Evolutionary conservation across 768 basidiomycete genomes (phyloP).

Genomic region (Mycena albidolilacea): DNA sequence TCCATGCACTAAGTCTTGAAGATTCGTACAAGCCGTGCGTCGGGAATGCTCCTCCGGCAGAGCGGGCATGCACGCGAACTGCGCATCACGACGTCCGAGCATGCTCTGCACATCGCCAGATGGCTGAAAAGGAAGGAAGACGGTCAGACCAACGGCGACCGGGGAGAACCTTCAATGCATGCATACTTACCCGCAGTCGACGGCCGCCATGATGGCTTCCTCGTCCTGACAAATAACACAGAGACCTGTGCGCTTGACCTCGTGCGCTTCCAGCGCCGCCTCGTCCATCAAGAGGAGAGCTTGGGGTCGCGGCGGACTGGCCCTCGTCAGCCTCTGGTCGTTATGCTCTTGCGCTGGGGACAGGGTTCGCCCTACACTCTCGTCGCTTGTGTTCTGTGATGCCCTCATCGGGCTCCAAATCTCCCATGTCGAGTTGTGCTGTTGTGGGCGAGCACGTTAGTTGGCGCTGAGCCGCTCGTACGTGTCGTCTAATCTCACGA

Average conservation of each 20-base stretch:
- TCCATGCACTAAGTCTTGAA: conserved; percentile 60
- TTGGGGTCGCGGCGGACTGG: too few species aligned
- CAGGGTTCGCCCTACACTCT: too few species aligned
- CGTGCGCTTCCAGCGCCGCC: too few species aligned
- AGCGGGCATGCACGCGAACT: conserved; percentile 91
- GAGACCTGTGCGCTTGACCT: conserved; percentile 53
- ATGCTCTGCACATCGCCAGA: conserved; percentile 81
- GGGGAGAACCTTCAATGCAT: background rate
- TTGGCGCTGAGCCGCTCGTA: too few species aligned
- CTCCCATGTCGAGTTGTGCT: too few species aligned
- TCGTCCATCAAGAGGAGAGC: too few species aligned
- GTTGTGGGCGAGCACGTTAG: too few species aligned
- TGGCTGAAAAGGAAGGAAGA: conserved; percentile 61
- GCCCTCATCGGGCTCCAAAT: too few species aligned
- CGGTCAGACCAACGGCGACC: background rate
- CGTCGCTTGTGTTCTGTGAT: too few species aligned
- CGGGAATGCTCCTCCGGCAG: conserved; percentile 90
- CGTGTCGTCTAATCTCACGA: too few species aligned
- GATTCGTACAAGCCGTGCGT: conserved; percentile 84
- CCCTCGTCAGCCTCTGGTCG: too few species aligned
- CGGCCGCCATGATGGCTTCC: conserved; percentile 93
- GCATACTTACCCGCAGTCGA: conserved; percentile 89
- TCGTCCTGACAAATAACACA: conserved; percentile 97
- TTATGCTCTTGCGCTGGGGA: too few species aligned
- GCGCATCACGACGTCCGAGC: conserved; percentile 86